Base-by-base conservation (phyloP, 2,329 filamentous ascomycete genomes). In the Ophioceras dolichostomum region DNA sequence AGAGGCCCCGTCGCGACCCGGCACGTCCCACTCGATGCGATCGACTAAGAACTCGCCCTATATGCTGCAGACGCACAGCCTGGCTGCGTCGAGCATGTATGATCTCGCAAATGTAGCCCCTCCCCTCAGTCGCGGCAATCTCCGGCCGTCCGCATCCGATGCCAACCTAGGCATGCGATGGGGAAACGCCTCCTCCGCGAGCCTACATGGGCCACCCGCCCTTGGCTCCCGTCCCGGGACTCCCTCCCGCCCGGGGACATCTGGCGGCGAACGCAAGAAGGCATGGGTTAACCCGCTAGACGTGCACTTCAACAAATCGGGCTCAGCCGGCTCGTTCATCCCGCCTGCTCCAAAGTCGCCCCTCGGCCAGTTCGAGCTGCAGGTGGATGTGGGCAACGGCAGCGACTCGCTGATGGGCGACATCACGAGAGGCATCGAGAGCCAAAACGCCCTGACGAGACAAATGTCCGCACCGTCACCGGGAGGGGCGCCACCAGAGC, bases 251-350 rank as follows among this genome's bases (percentile, higher is more conserved):
- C 44, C 46, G 4, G 39, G 44, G 35, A 39, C 62, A 57, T 10
- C 58, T 50, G 12, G 63, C 55, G 12, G 51, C 54, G 5, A 49
- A 41, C 4, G 52, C 4, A 56, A 49, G 18, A 61, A 58, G 39
- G 54, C 58, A 4, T 65, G 62, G 56, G 55, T 64, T 6, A 67
- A 65, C 41, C 64, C 68, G 0, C 55, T 70, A n/a, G 62, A 69
- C 10, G 57, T 66, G 22, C 61, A 68, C 40, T 65, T 65, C 41
- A 45, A 45, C 36, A 59, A 47, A 40, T 36, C 46, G 33, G n/a
- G n/a, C n/a, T n/a, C n/a, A n/a, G n/a, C n/a, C n/a, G n/a, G n/a
- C n/a, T 32, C 47, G 36, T 49, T 45, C 7, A 49, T 44, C 10
- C 50, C 52, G 8, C 19, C 39, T 28, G 39, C 49, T 4, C 50